Conservation (phyloP, 176 grass and related monocot species). For the Pontederia crassipes region DNA sequence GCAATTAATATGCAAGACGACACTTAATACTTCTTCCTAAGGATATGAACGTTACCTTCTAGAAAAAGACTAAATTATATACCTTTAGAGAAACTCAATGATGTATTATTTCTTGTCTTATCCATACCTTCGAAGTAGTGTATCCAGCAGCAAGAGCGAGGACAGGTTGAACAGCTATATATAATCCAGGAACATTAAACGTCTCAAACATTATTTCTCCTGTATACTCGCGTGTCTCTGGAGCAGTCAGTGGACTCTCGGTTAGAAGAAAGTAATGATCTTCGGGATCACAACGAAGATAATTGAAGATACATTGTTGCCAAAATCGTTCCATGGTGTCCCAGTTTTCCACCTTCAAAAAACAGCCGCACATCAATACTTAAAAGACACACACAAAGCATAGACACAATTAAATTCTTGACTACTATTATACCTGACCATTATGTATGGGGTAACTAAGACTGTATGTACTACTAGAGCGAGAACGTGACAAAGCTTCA, state of each 20-base stretch:
- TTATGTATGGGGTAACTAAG: constrained; percentile 85
- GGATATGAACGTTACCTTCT: no score
- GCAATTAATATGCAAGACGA: no score
- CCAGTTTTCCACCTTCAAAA: constrained; percentile 82
- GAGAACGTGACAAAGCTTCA: constrained; percentile 56
- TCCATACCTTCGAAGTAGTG: constrained; percentile 82
- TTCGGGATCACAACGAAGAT: constrained; percentile 81
- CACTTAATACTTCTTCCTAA: no score
- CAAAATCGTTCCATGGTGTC: constrained; percentile 99
- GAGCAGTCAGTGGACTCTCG: constrained; percentile 81
- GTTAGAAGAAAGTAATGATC: constrained; percentile 96
- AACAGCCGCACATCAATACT: background rate
- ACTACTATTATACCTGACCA: constrained; percentile 49
- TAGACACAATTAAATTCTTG: constrained; percentile 1
- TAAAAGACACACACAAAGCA: no score
- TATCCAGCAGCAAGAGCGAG: constrained; percentile 93
- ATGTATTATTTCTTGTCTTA: background rate
- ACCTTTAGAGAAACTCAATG: background rate
- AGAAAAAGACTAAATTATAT: background rate
- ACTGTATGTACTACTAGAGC: constrained; percentile 61
- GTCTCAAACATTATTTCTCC: constrained; percentile 99
- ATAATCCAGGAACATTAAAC: constrained; percentile 89
- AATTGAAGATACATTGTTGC: constrained; percentile 97
- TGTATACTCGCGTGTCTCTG: constrained; percentile 82
- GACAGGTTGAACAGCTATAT: constrained; percentile 87